Conservation (phyloP, 495 filamentous ascomycete species). For the Xylona heveae region DNA sequence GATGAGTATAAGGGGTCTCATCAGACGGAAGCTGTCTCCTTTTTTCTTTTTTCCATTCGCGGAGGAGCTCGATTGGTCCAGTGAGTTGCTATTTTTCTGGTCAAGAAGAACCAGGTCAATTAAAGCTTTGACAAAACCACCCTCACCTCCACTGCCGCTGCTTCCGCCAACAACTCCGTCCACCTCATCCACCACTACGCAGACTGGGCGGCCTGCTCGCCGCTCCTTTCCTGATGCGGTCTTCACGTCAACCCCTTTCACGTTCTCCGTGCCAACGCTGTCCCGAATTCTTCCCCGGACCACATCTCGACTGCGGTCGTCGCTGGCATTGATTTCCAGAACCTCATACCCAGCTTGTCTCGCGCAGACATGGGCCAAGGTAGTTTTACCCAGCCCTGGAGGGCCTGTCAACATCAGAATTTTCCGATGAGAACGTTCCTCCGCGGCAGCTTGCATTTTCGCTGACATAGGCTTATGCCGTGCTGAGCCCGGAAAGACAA, state of each 20-base stretch:
- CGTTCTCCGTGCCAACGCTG: constrained; percentile 75
- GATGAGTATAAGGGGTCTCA: constrained; percentile 76
- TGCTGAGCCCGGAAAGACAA: constrained; percentile 63
- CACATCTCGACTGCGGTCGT: constrained; percentile 54
- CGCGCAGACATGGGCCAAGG: constrained; percentile 87
- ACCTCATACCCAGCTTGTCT: constrained; percentile 89
- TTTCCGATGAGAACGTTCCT: constrained; percentile 57
- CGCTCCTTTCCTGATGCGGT: constrained; percentile 36
- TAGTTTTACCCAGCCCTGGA: constrained; percentile 89
- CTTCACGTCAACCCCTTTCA: constrained; percentile 53
- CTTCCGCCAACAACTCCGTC: constrained; percentile 68
- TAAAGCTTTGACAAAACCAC: constrained; percentile 85
- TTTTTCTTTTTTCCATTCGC: constrained; percentile 34
- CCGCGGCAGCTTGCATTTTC: constrained; percentile 19
- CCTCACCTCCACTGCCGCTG: constrained; percentile 45
- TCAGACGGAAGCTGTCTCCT: constrained; percentile 62
- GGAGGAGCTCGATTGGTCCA: constrained; percentile 17
- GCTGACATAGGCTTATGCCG: constrained; percentile 28
- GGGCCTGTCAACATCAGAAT: constrained; percentile 78
- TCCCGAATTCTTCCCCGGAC: constrained; percentile 80
- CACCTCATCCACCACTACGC: constrained; percentile 88
- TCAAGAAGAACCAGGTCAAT: constrained; percentile 73
- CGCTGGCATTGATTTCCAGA: constrained; percentile 71
- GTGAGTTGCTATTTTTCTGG: constrained; percentile 42
- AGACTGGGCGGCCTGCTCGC: constrained; percentile 68